These are phyloP conservation scores for Penicillium coffeae DNA, from an alignment of 495 filamentous ascomycete species.

Conservation along the genomic window DNA sequence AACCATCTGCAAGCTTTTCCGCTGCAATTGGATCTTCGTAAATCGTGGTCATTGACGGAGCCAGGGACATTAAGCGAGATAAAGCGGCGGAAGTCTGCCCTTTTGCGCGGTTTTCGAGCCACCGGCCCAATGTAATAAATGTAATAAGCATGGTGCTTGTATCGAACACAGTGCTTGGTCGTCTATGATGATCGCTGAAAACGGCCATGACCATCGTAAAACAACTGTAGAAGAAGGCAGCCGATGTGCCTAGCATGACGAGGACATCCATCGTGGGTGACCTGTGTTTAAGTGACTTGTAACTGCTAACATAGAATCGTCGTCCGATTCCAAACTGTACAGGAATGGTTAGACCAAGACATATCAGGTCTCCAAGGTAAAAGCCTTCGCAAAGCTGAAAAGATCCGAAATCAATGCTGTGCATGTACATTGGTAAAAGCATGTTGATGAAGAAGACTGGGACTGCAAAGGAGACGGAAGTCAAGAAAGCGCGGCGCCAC, in stretches of 20 bases:
- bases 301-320: constrained; percentile 90
- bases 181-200: constrained; percentile 60
- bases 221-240: constrained; percentile 97
- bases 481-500: constrained; percentile 76
- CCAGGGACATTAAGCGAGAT: constrained; percentile 90
- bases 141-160: constrained; percentile 99
- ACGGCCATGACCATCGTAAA: constrained; percentile 84
- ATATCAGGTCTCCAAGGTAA: constrained; percentile 82
- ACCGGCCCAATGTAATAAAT: constrained; percentile 88
- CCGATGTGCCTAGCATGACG: constrained; percentile 88
- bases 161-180: constrained; percentile 88
- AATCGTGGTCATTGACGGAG: constrained; percentile 95
- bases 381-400: constrained; percentile 65
- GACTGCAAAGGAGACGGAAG: constrained; percentile 74
- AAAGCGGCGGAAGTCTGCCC: constrained; percentile 94
- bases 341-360: constrained; percentile 78
- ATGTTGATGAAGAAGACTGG: constrained; percentile 93
- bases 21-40: constrained; percentile 96
- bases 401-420: constrained; percentile 67
- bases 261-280: constrained; percentile 98
- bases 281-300: constrained; percentile 79
- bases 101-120: constrained; percentile 92
- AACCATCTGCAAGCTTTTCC: constrained; percentile 80
- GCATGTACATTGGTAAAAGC: constrained; percentile 78
- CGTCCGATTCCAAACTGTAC: constrained; percentile 96